These are phyloP conservation scores for Geranium incanum DNA, from an alignment of 441 rosid species.

Conservation along the genomic window DNA sequence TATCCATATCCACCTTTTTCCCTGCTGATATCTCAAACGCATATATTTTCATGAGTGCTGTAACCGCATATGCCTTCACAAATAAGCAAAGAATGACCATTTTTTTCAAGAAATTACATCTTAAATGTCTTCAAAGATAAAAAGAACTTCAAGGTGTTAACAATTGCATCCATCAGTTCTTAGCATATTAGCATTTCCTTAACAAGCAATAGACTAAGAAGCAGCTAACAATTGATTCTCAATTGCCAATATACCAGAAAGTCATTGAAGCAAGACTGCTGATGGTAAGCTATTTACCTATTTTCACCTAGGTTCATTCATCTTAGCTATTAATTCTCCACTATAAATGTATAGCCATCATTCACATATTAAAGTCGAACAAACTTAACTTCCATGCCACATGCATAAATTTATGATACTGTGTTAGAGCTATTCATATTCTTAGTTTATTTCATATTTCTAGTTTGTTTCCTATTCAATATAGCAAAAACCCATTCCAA, in stretches of 20 bases:
- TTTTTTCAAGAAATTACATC: constrained; percentile 11
- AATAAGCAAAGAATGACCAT: constrained; percentile 18
- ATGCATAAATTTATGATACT: not conserved
- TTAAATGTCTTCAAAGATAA: not conserved
- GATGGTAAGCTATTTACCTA: not conserved
- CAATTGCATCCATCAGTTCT: not conserved
- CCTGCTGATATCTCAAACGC: constrained; percentile 85
- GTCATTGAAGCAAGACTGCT: not conserved
- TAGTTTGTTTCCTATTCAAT: no score
- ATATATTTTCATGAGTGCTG: constrained; percentile 86
- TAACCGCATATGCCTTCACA: constrained; percentile 76
- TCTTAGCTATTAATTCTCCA: not conserved
- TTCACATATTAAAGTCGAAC: not conserved
- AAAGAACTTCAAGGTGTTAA: not conserved
- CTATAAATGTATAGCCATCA: not conserved
- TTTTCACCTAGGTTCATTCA: not conserved
- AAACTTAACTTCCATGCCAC: not conserved
- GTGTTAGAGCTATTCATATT: no score
- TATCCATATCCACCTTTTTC: constrained; percentile 74
- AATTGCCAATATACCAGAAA: not conserved
- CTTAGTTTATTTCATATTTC: no score
- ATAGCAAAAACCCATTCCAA: not conserved
- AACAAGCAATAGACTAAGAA: not conserved
- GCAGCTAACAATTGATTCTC: not conserved
- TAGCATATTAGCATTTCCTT: constrained; percentile 10